These are phyloP conservation scores for cucumber (Cucumis sativus) DNA, from an alignment of 306 rosid genomes.

Conservation along the genomic window Cucumber_9930_V3 NC_026655.2:2991501-2992000, in stretches of 20 bases:
- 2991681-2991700: not conserved
- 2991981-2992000: not conserved
- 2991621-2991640: not conserved
- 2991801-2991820: not conserved
- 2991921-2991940: not conserved
- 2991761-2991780: not conserved
- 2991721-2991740: not conserved
- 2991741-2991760: not conserved
- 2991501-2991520: not conserved
- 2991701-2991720: not conserved
- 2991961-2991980: not conserved
- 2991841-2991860: not conserved
- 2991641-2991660: not conserved
- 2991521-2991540: not conserved
- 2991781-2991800: not conserved
- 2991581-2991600: not conserved
- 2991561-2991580: not conserved
- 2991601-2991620: not conserved
- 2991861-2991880: not conserved
- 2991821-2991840: not conserved
- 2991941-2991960: not conserved
- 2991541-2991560: not conserved
- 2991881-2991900: too few species aligned
- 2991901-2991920: not conserved
- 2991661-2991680: not conserved